These are phyloP conservation scores for Blastocystis sp. DNA, from an alignment of 352 stramenopile species.

Conservation along the genomic window DNA sequence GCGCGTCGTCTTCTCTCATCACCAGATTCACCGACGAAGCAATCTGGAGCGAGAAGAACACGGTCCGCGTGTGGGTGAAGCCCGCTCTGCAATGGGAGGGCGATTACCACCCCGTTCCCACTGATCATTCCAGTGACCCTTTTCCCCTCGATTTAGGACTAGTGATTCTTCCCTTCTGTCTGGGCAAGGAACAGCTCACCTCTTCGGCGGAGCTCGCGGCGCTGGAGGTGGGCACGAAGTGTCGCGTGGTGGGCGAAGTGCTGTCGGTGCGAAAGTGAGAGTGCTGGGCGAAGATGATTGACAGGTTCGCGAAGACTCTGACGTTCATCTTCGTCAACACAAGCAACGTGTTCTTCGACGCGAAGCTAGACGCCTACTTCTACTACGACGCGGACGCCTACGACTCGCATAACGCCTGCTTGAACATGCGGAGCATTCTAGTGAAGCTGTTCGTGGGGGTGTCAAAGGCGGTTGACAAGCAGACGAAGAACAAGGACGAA, in stretches of 20 bases:
- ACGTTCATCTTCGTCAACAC: constrained; percentile 40
- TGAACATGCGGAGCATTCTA: background rate
- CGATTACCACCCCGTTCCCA: background rate
- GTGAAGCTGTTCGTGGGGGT: constrained; percentile 7
- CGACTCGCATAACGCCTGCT: background rate
- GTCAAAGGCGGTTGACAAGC: background rate
- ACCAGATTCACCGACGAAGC: background rate
- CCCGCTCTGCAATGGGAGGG: background rate
- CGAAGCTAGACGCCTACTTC: background rate
- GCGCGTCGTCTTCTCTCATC: too few species aligned
- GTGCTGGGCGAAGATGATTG: too few species aligned
- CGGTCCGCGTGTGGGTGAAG: background rate
- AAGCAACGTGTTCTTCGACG: constrained; percentile 15
- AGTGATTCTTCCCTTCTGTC: background rate
- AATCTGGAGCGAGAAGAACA: constrained; percentile 46
- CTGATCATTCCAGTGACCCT: too few species aligned
- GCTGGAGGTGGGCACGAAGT: background rate
- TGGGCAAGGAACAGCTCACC: background rate
- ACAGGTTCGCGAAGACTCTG: constrained; percentile 20
- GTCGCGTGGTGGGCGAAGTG: background rate
- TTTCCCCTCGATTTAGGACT: too few species aligned
- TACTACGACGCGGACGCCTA: constrained; percentile 24
- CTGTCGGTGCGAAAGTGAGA: background rate
- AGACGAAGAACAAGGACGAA: background rate
- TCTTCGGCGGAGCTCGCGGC: background rate